Base-by-base conservation (phyloP, 2,329 filamentous ascomycete species). In the Calonectria hawksworthii region DNA sequence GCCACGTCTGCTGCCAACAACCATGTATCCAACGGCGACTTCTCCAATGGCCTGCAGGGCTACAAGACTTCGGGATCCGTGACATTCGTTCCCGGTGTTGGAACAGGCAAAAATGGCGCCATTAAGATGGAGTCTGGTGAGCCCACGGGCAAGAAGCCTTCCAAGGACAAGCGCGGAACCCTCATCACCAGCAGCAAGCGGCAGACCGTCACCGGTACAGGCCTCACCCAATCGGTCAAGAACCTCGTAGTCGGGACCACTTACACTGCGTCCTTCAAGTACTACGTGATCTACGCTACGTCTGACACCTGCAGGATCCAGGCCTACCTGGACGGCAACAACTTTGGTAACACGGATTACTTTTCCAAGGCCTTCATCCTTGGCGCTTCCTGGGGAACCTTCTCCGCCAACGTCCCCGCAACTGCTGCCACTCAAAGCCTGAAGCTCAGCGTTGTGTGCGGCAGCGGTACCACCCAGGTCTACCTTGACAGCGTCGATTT, bases 261-360 rank as follows among this genome's bases (percentile, higher is more conserved):
- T 13, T 72, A 72, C 69, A 47, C 61, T 6, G 50, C 66, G 4
- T 36, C 41, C 38, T 66, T 66, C 51, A 44, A 66, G 34, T 67
- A 72, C 38, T 34, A 30, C 16, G 36, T 66, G 21, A 54, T 66
- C 36, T 72, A 59, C 50, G 16, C 23, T n/a, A 64, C 47, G 10
- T 41, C 36, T 32, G 54, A 67, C 50, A 50, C 50, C 9, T 72
- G 69, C 51, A 50, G 51, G 10, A 47, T 72, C 30, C 61, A 52
- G 13, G 69, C 50, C 38, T 66, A 66, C 51, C 54, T 65, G 23
- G 61, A 51, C 21, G n/a, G 2, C 59, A 44, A 50, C 51, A 66
- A 59, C 61, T 66, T 59, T 28, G 50, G n/a, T 16, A 72, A 30
- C 61, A 47, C 28, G 14, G 61, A 56, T 30, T 68, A 68, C 50